Base-by-base conservation (phyloP, 305 asterid species). In the Rubia tinctorum region DNA sequence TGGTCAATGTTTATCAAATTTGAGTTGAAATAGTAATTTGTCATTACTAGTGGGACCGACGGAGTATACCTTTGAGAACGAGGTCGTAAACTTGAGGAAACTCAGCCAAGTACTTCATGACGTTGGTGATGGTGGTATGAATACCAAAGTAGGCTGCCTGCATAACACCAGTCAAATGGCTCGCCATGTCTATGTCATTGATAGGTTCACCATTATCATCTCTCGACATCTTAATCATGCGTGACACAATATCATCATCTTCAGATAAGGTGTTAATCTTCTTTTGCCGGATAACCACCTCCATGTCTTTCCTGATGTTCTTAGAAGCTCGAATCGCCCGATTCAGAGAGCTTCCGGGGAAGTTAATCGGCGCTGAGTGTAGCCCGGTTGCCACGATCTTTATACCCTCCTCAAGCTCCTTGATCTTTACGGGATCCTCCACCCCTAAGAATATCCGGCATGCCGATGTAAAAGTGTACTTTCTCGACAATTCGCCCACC, bases 381-480 rank as follows among this genome's bases (percentile, higher is more conserved):
- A 60, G 39, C 6, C 65, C 65, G 2, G 37, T 25, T 12, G 39
- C 39, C 8, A 60, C 65, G 65, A 60, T 60, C 65, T 60, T 60
- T 20, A 60, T 60, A 13, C 65, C 65, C 65, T 60, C 65, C 17
- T 60, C 65, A 0, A 60, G 65, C 39, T 60, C 65, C 6, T 60
- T 15, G 37, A 60, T 23, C 14, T 60, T 60, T 13, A 11, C 9
- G 2, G 65, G 65, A 23, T 60, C 65, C 23, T 60, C 65, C 39
- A 60, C 8, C 65, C 65, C 65, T 25, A 60, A 60, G 20, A 60
- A 60, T 60, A 60, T 60, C 39, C 65, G 30, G 37, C 39, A 23
- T 0, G 65, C 65, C 18, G 65, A 60, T 60, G 64, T 58, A 22
- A 58, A 58, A n/a, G 64, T 58, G 64, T n/a, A 58, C 64, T 58